Percentiles rank a stretch among this genome's conserved stretches.
Conservation (phyloP, 2,329 filamentous ascomycete genomes). For the Domatiomyces catenatus region DNA sequence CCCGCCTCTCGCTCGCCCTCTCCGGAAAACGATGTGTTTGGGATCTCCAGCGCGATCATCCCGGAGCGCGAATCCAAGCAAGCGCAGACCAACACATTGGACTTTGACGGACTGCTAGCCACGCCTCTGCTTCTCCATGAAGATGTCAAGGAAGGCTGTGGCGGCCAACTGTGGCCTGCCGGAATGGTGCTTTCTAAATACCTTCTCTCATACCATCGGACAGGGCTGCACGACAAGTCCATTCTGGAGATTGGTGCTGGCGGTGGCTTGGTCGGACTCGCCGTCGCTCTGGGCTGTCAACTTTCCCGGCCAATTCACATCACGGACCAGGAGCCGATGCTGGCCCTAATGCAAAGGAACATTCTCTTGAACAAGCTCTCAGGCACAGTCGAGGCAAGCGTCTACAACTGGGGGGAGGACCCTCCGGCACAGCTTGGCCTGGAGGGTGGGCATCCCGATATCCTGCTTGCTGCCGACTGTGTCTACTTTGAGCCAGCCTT, state of each 20-base stretch:
- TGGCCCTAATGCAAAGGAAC: constrained; percentile 72
- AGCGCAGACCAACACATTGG: constrained; percentile 36
- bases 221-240: constrained; percentile 31
- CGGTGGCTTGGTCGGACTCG: constrained; percentile 65
- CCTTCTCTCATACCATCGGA: constrained; percentile 40
- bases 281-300: constrained; percentile 41
- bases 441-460: constrained; percentile 41
- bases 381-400: constrained; percentile 45
- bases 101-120: constrained; percentile 59
- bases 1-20: constrained; percentile 14
- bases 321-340: constrained; percentile 80
- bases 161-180: constrained; percentile 86
- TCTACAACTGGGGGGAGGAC: constrained; percentile 61
- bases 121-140: constrained; percentile 60
- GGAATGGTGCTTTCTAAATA: constrained; percentile 80
- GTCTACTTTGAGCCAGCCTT: constrained; percentile 96
- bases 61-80: constrained; percentile 37
- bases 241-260: constrained; percentile 76
- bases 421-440: constrained; percentile 15
- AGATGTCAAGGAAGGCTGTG: constrained; percentile 75
- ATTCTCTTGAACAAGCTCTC: constrained; percentile 63
- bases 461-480: constrained; percentile 89
- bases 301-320: constrained; percentile 46
- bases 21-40: constrained; percentile 21
- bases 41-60: constrained; percentile 41